Evolutionary conservation across 2,329 filamentous ascomycete species (phyloP).

Genomic region (Ramularia collo-cygni): DNA sequence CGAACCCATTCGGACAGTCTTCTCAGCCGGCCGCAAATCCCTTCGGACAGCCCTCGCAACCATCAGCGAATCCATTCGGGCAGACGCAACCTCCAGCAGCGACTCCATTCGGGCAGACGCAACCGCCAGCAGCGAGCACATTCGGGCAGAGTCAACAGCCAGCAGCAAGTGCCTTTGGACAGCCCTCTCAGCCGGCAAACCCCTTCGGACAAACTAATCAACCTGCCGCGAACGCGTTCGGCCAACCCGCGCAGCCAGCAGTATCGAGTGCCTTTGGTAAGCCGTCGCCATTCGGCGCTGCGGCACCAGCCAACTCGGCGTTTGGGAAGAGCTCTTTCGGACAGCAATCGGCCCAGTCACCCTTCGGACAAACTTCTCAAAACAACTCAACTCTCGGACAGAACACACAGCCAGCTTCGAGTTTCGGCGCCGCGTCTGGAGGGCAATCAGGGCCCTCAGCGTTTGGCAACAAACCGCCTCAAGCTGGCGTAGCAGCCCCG

Average conservation of each 20-base stretch:
- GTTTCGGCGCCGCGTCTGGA: too few relatives aligned
- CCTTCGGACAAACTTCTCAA: conserved; percentile 3
- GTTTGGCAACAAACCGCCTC: too few relatives aligned
- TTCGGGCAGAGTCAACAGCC: conserved; percentile 7
- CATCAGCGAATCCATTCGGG: conserved; percentile 1
- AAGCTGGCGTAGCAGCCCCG: too few relatives aligned
- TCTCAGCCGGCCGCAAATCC: background rate
- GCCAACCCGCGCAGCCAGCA: background rate
- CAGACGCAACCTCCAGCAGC: background rate
- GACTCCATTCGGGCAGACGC: background rate
- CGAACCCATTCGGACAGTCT: conserved; percentile 18
- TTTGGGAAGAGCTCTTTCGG: background rate
- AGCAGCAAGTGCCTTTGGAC: conserved; percentile 1
- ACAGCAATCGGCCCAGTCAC: background rate
- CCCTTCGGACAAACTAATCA: background rate
- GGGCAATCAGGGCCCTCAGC: too few relatives aligned
- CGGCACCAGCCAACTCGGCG: background rate
- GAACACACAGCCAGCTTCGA: background rate
- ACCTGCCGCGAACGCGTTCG: conserved; percentile 9
- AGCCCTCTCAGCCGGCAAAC: conserved; percentile 1
- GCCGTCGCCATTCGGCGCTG: conserved; percentile 15
- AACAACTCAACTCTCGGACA: too few relatives aligned
- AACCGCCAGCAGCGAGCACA: conserved; percentile 1
- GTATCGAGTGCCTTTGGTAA: conserved; percentile 5
- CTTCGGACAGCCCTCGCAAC: conserved; percentile 4